Evolutionary conservation across 2,329 filamentous ascomycete species (phyloP).

Genomic region (Arthrobotrys musiformis): DNA sequence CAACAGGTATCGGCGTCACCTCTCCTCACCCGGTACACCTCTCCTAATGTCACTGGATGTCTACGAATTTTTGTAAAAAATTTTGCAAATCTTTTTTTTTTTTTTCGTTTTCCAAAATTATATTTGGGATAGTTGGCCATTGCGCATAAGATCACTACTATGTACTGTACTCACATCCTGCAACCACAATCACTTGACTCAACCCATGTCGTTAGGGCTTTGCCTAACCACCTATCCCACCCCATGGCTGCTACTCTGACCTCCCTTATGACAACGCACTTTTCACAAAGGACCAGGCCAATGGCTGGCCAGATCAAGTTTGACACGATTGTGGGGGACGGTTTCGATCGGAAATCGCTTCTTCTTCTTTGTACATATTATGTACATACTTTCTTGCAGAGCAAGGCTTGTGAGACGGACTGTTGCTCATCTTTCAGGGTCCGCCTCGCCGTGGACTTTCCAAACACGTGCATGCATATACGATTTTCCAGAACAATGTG

Average conservation of each 20-base stretch:
- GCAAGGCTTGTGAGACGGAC: neutral
- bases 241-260: neutral
- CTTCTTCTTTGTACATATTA: neutral
- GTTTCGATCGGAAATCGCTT: constrained; percentile 17
- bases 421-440: neutral
- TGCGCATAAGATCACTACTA: neutral
- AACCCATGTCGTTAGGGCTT: constrained; percentile 2
- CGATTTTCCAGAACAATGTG: constrained; percentile 4
- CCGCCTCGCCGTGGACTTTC: neutral
- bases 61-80: neutral
- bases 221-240: neutral
- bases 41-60: neutral
- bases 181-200: constrained; percentile 1
- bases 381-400: neutral
- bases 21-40: neutral
- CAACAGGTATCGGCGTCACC: neutral
- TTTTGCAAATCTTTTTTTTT: neutral
- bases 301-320: neutral
- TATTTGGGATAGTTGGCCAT: neutral
- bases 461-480: neutral
- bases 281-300: neutral
- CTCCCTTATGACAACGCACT: constrained; percentile 13
- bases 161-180: neutral
- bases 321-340: constrained; percentile 16
- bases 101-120: neutral